These are phyloP conservation scores for Lentinula raphanica DNA, from an alignment of 768 basidiomycete genomes.

Conservation along the genomic window DNA sequence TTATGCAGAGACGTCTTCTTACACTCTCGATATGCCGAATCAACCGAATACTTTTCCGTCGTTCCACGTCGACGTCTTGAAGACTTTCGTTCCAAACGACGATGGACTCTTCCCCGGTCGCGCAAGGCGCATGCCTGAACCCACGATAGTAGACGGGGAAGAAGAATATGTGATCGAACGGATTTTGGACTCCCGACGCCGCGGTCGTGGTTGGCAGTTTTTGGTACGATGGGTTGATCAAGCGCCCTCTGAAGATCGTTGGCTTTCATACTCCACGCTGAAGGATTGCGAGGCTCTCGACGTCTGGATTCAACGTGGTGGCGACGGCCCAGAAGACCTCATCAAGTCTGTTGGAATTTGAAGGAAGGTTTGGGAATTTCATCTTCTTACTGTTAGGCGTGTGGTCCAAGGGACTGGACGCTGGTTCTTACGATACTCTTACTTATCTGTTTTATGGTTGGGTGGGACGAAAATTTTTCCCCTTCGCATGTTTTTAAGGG, in stretches of 20 bases:
- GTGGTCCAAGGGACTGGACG: too few species aligned
- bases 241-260: slow-evolving; percentile 12
- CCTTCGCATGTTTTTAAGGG: too few species aligned
- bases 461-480: too few species aligned
- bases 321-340: neutral
- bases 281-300: slow-evolving; percentile 4
- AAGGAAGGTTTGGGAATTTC: too few species aligned
- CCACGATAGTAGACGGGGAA: slow-evolving; percentile 9
- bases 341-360: too few species aligned
- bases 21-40: too few species aligned
- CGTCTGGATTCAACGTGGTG: neutral
- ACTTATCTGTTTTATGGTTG: too few species aligned
- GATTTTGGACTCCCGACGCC: slow-evolving; percentile 15
- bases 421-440: too few species aligned
- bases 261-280: slow-evolving; percentile 15
- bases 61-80: too few species aligned
- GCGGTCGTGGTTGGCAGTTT: slow-evolving; percentile 20
- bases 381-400: too few species aligned
- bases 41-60: too few species aligned
- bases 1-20: too few species aligned
- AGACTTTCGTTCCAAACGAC: slow-evolving; percentile 15
- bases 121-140: slow-evolving; percentile 5
- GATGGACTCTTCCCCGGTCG: slow-evolving; percentile 18
- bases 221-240: slow-evolving; percentile 20
- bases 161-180: slow-evolving; percentile 17